Conservation (phyloP, 2,329 filamentous ascomycete genomes). For the Trichoderma hamatum region DNA sequence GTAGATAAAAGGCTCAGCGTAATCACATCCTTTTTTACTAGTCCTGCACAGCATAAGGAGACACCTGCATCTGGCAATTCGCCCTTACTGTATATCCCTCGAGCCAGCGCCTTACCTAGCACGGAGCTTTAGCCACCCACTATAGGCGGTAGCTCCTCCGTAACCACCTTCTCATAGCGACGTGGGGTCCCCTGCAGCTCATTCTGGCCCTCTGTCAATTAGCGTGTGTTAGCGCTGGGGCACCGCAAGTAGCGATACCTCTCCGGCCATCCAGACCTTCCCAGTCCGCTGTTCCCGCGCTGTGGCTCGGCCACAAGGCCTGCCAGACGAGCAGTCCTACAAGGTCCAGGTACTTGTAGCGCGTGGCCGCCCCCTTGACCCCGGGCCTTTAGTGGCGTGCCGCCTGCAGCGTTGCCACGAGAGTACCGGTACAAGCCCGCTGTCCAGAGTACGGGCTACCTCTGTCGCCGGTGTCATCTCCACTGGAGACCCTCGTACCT, state of each 20-base stretch:
- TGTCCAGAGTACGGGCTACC: slow-evolving; percentile 1
- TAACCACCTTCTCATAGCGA: slow-evolving; percentile 1
- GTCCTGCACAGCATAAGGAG: slow-evolving; percentile 6
- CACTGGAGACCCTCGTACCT: slow-evolving; percentile 12
- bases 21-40: background rate
- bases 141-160: background rate
- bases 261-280: background rate
- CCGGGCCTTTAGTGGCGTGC: slow-evolving; percentile 17
- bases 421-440: slow-evolving; percentile 6
- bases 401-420: slow-evolving; percentile 24
- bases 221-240: slow-evolving; percentile 12
- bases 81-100: slow-evolving; percentile 3
- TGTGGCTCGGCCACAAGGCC: background rate
- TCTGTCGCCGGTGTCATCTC: slow-evolving; percentile 4
- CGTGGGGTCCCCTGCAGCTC: slow-evolving; percentile 21
- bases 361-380: background rate
- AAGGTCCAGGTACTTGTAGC: slow-evolving; percentile 12
- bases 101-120: slow-evolving; percentile 4
- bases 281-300: background rate
- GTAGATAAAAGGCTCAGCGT: background rate
- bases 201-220: slow-evolving; percentile 1
- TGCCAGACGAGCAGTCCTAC: background rate
- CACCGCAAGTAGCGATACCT: background rate
- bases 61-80: background rate
- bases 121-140: background rate